Evolutionary conservation across 192 early-diverging fungal species (phyloP), one percentile per base, ranked within the genome.

Genomic region (Umbelopsis sp.): DNA sequence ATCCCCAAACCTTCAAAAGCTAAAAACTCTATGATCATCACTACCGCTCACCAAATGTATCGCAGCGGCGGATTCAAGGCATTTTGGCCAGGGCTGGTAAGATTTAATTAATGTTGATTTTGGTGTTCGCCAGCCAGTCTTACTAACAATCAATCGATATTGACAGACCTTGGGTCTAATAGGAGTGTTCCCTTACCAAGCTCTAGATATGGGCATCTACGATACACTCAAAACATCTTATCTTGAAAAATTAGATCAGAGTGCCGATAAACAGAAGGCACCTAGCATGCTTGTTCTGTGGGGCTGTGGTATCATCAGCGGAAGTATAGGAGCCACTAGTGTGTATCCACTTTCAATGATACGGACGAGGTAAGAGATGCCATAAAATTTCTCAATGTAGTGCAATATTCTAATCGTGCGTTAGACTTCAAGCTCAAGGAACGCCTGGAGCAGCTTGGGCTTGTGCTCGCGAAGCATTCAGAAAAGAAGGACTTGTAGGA

Each of bases 381-480:
- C n/a, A n/a, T n/a, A n/a, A n/a, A n/a, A n/a, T n/a, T n/a, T n/a
- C n/a, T n/a, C n/a, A n/a, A n/a, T n/a, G n/a, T n/a, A n/a, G n/a
- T n/a, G n/a, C n/a, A n/a, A n/a, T n/a, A n/a, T n/a, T n/a, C n/a
- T n/a, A n/a, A n/a, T n/a, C n/a, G n/a, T n/a, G n/a, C n/a, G n/a
- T n/a, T n/a, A 91, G 91, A 68, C 77, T 93, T 66, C 92, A 93
- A 81, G 91, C 91, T 2, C 91, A 93, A 80, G 91, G 91, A 21
- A 92, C 91, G 0, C 83, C 88, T 11, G 85, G 85, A 17, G 81
- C 80, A 7, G 82, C 84, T 21, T 74, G 84, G 71, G 90, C 92
- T 79, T 88, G 81, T 6, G 77, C 86, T 45, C 71, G 81, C 34
- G 84, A 86, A 56, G 90, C 90, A 6, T 89, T 81, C 53, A 47